Conservation (phyloP, 164 flowering plant species). For the Hamamelis virginiana region DNA sequence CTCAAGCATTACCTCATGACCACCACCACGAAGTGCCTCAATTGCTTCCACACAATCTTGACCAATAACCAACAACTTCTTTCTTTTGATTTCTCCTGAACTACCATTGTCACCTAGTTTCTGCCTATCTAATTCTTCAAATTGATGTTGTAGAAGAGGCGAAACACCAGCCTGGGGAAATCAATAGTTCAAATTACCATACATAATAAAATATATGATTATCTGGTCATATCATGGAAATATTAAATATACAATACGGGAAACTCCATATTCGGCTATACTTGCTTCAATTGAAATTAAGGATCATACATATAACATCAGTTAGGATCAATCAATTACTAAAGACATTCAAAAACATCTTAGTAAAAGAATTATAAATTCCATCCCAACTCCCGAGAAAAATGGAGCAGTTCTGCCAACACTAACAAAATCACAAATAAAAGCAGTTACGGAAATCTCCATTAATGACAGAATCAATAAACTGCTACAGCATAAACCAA, state of each 20-base stretch:
- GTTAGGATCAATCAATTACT: neutral
- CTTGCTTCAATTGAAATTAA: slow-evolving; percentile 1
- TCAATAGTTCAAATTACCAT: neutral
- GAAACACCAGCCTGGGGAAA: slow-evolving; percentile 77
- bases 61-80: slow-evolving; percentile 77
- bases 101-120: slow-evolving; percentile 23
- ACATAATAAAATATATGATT: neutral
- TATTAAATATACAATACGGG: neutral
- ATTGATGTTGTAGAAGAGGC: slow-evolving; percentile 74
- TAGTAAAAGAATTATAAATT: neutral
- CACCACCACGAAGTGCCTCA: slow-evolving; percentile 72
- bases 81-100: slow-evolving; percentile 32
- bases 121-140: slow-evolving; percentile 63
- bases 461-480: too few species aligned
- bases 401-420: neutral
- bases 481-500: neutral
- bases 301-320: neutral
- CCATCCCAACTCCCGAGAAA: neutral
- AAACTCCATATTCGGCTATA: neutral
- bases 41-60: slow-evolving; percentile 87
- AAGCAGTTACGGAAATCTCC: neutral
- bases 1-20: slow-evolving; percentile 60
- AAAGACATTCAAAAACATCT: neutral
- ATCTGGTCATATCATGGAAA: neutral
- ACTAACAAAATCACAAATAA: neutral